Base-by-base conservation (phyloP, 768 basidiomycete genomes). In the Obba rivulosa region DNA sequence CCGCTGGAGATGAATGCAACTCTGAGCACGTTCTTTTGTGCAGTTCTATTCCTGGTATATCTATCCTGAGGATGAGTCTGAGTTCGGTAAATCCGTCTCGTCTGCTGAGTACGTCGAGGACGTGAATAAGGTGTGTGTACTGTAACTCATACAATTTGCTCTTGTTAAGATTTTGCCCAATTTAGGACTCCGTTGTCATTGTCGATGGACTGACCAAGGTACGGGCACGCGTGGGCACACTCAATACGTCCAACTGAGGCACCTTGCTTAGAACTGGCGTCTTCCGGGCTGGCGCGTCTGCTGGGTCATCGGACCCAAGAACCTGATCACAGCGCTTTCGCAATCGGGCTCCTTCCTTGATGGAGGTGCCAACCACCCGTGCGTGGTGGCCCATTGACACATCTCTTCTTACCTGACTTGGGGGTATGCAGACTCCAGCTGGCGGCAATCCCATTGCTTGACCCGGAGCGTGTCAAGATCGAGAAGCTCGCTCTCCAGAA, bases 21-120 rank as follows among this genome's bases (percentile, higher is more conserved):
- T 22, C 5, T 17, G 9, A 5, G 28, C 7, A 31, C 13, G 13
- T 31, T 18, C 17, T 28, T 24, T 16, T 4, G n/a, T 55, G 2
- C 54, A 94, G 84, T 92, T 94, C 67, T 95, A 96, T 62, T 91
- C 88, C 9, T 95, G 92, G 91, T 94, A 95, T 64, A 85, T 92
- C 46, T 95, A 94, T 63, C 89, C 85, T 10, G 88, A 94, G 39
- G 67, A 80, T 49, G 80, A 81, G 11, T 70, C 75, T 45, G 87
- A 92, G 51, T 75, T 76, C 48, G 92, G 92, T 14, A 80, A 81
- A 52, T 84, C 87, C 8, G 64, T 95, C 23, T 92, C 88, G 8
- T 87, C 87, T 0, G 92, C 93, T 0, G 75, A 77, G 61, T 94
- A 84, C 57, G 72, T 97, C 38, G 80, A 94, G 17, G 85, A 96